phyloP scores from a whole-genome alignment of 345 rosid species.

The Odontarrhena argentea region DNA sequence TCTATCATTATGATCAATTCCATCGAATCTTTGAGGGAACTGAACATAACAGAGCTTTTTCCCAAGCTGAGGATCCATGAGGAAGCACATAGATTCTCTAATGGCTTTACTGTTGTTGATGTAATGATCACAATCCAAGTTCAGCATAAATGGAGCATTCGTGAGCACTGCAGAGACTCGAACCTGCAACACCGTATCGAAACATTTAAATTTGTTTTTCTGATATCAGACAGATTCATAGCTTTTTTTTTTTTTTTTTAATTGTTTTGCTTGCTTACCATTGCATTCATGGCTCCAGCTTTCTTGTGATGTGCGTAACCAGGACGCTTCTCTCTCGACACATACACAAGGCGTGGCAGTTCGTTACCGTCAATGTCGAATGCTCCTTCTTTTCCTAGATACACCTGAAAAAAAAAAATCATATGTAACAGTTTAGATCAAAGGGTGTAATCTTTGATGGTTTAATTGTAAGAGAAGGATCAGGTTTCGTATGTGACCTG shows the following conservation, averaged over 20 bases:
- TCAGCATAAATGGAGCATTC: conserved; percentile 90
- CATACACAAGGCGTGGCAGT: conserved; percentile 84
- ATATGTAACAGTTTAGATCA: neutral
- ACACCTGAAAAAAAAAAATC: conserved; percentile 53
- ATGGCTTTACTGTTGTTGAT: conserved; percentile 87
- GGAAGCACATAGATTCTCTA: conserved; percentile 96
- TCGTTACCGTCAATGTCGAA: conserved; percentile 91
- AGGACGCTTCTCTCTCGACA: conserved; percentile 96
- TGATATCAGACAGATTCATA: neutral
- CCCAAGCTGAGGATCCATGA: conserved; percentile 97
- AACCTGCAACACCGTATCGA: conserved; percentile 48
- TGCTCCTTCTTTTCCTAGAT: conserved; percentile 94
- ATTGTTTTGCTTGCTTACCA: conserved; percentile 49
- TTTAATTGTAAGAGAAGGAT: neutral
- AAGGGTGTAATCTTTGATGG: conserved; percentile 12
- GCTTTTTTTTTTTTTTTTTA: neutral
- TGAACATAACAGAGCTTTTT: conserved; percentile 97
- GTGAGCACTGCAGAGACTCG: conserved; percentile 97
- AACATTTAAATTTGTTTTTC: conserved; percentile 1
- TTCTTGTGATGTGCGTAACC: conserved; percentile 96
- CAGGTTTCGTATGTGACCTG: conserved; percentile 51
- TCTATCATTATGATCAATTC: conserved; percentile 91
- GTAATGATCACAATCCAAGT: conserved; percentile 96
- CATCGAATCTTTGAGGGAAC: conserved; percentile 96
- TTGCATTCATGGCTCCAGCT: conserved; percentile 98